phyloP scores from a whole-genome alignment of 352 stramenopile species.

The Lagenidium giganteum region DNA sequence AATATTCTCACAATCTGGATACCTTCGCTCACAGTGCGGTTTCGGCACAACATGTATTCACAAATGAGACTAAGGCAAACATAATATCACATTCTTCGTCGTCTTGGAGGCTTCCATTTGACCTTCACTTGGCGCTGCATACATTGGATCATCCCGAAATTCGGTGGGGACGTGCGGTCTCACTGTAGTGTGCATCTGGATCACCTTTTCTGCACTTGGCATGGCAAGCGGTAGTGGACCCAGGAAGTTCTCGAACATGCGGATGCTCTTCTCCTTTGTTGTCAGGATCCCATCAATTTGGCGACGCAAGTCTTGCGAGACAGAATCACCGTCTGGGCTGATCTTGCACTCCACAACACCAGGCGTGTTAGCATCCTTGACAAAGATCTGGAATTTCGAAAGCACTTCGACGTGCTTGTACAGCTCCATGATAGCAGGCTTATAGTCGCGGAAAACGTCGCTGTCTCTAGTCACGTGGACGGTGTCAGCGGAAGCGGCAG shows the following conservation, averaged over 20 bases:
- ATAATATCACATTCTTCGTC: too few relatives aligned
- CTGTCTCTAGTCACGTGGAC: neutral
- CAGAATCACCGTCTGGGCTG: too few relatives aligned
- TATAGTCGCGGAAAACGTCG: neutral
- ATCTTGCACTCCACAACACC: too few relatives aligned
- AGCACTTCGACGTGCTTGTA: neutral
- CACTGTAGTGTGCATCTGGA: conserved; percentile 10
- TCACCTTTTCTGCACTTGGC: conserved; percentile 3
- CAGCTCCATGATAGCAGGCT: neutral
- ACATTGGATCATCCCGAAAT: conserved; percentile 3
- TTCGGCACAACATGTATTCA: too few relatives aligned
- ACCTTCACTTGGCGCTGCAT: conserved; percentile 4
- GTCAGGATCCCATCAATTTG: neutral
- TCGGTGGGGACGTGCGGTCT: conserved; percentile 7
- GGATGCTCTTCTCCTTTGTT: neutral
- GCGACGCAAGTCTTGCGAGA: neutral
- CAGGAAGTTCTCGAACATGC: neutral
- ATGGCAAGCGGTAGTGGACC: neutral
- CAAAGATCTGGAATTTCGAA: neutral
- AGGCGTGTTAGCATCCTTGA: too few relatives aligned
- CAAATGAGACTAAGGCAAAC: too few relatives aligned
- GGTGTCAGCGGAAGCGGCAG: too few relatives aligned
- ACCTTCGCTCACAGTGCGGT: too few relatives aligned
- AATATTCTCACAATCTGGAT: too few relatives aligned
- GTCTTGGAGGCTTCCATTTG: conserved; percentile 1